A percentile compares a stretch with the other conserved stretches of the same genome.
Conservation (phyloP, 1,284 basidiomycete genomes). For the Leccinum holopus region DNA sequence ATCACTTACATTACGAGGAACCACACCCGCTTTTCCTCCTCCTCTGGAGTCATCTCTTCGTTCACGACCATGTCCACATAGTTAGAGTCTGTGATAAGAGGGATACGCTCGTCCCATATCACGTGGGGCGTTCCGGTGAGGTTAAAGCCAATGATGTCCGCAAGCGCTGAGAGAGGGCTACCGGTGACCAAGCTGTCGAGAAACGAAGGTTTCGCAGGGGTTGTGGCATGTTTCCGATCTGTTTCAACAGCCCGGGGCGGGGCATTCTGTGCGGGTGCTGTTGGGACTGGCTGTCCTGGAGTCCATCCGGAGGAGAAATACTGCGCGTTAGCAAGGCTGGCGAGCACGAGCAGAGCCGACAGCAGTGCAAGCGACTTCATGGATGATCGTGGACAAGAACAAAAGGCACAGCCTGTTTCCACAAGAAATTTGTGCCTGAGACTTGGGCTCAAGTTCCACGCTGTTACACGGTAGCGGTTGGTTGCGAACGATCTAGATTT, state of each 20-base stretch:
- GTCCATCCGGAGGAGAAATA: slow-evolving; percentile 78
- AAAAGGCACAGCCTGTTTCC: not conserved
- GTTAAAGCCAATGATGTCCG: slow-evolving; percentile 63
- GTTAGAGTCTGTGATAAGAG: slow-evolving; percentile 74
- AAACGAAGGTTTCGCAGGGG: slow-evolving; percentile 23
- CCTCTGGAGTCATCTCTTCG: slow-evolving; percentile 59
- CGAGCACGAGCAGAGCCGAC: slow-evolving; percentile 37
- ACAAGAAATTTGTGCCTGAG: slow-evolving; percentile 1
- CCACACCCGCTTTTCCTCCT: slow-evolving; percentile 68
- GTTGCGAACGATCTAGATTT: not conserved
- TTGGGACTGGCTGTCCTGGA: slow-evolving; percentile 58
- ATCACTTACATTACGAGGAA: slow-evolving; percentile 63
- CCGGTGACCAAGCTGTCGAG: slow-evolving; percentile 28
- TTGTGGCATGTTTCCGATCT: slow-evolving; percentile 15
- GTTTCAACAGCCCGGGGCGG: slow-evolving; percentile 20
- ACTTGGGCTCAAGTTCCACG: not conserved
- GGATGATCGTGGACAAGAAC: not conserved
- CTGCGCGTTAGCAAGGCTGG: slow-evolving; percentile 50
- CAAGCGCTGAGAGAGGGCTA: slow-evolving; percentile 50
- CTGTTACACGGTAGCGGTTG: not conserved
- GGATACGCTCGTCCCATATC: slow-evolving; percentile 68
- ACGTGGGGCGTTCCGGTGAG: slow-evolving; percentile 55
- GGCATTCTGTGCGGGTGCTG: slow-evolving; percentile 20
- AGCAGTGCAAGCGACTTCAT: slow-evolving; percentile 50
- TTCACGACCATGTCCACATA: slow-evolving; percentile 66